Conservation (phyloP, 768 basidiomycete species). For the Podaxis pistillaris region DNA sequence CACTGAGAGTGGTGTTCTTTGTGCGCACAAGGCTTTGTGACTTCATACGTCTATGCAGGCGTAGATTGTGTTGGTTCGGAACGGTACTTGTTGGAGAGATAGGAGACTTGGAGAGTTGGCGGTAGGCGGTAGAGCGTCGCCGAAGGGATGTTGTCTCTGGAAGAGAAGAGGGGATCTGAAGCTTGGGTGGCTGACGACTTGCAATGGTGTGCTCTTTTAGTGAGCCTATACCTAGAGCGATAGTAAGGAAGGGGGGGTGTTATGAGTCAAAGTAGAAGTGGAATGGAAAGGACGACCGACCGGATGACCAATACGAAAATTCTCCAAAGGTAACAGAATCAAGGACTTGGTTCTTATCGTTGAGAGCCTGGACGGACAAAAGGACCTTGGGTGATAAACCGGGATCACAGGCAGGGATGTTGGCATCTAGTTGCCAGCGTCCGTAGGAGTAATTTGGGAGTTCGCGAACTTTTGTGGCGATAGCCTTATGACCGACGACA, state of each 20-base stretch:
- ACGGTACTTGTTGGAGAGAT: constrained; percentile 42
- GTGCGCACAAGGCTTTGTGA: constrained; percentile 42
- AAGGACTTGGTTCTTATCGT: constrained; percentile 49
- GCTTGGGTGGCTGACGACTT: constrained; percentile 27
- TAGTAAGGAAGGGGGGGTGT: not conserved
- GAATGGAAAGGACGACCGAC: constrained; percentile 24
- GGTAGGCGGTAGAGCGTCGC: constrained; percentile 32
- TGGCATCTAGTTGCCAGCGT: constrained; percentile 64
- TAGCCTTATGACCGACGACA: constrained; percentile 66
- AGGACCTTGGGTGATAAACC: constrained; percentile 45
- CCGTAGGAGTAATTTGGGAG: constrained; percentile 45
- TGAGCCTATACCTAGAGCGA: constrained; percentile 18
- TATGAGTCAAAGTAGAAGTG: not conserved
- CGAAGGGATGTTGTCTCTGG: constrained; percentile 32
- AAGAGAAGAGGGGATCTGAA: constrained; percentile 27
- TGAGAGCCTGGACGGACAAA: constrained; percentile 63
- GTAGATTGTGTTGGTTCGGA: constrained; percentile 30
- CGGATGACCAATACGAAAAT: constrained; percentile 60
- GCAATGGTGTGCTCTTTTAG: constrained; percentile 16
- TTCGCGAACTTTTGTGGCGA: constrained; percentile 64
- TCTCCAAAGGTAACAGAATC: constrained; percentile 71
- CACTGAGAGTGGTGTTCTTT: constrained; percentile 29
- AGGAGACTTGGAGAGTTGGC: constrained; percentile 30
- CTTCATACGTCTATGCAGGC: constrained; percentile 43
- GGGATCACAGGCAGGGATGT: constrained; percentile 54